Base-by-base conservation (phyloP, 345 rosid genomes). In the Acer campestre region DNA sequence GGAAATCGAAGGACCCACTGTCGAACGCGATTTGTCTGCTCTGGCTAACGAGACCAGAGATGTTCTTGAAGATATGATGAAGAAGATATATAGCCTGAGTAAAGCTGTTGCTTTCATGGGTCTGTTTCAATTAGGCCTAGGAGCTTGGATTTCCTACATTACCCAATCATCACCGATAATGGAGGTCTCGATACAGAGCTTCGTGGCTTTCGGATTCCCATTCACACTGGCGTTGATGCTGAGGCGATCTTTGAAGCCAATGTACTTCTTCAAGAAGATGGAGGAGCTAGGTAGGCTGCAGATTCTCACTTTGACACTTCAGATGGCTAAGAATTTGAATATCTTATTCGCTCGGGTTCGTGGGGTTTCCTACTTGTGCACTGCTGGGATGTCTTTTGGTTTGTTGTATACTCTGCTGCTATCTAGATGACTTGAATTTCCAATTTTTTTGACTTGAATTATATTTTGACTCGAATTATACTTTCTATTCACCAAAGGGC, bases 1-100 rank as follows among this genome's bases (percentile, higher is more conserved):
- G 73, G 98, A 96, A 81, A 92, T 96, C 80, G 97, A 92, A 76
- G 99, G 98, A 0, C 97, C 97, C 1, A 96, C 99, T 0, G 97
- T 91, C 23, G 98, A 94, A 56, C 89, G 98, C 6, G 97, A 96
- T 79, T 73, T 89, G 61, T 94, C 99, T 5, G 81, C 91, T 11
- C 66, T 94, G 71, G 98, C 90, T 14, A 88, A 88, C 29, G 98
- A 94, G 89, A 96, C 97, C 27, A 85, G 98, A 73, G 76, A 83
- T 20, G 94, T 88, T 11, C 86, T 92, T 20, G 95, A 91, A 61
- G 68, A 59, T 77, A 89, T 89, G 95, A 91, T 94, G 93, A 92
- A 86, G 95, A 92, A 85, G 31, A 82, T 91, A 35, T 85, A 89
- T 48, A 79, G 88, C 75, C 85, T 91, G 2, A 92, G 95, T 86